phyloP scores from a whole-genome alignment of 768 basidiomycete species.

The Pleurotus ostreatus region DNA sequence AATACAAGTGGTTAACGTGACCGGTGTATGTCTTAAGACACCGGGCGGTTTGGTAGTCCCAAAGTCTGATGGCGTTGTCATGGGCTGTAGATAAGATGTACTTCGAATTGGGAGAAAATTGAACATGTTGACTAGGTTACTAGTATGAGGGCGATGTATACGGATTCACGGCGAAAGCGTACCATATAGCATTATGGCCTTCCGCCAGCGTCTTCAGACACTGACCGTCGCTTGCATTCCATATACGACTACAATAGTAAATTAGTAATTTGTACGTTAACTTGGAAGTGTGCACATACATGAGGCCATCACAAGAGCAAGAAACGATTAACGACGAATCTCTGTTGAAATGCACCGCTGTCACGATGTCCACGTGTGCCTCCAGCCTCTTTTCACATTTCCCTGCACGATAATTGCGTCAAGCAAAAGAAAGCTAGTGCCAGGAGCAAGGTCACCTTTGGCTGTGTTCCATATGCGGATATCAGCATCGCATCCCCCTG shows the following conservation, averaged over 20 bases:
- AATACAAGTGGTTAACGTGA: constrained; percentile 80
- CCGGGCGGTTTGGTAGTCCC: constrained; percentile 91
- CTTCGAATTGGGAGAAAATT: constrained; percentile 94
- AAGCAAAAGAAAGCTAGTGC: constrained; percentile 2
- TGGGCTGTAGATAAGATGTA: constrained; percentile 93
- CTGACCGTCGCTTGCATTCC: constrained; percentile 89
- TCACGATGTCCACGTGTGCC: constrained; percentile 93
- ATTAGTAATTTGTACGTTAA: constrained; percentile 6
- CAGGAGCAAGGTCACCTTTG: constrained; percentile 48
- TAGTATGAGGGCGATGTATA: not conserved
- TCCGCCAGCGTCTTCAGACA: constrained; percentile 96
- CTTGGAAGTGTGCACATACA: constrained; percentile 49
- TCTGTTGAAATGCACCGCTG: constrained; percentile 89
- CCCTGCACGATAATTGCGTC: constrained; percentile 38
- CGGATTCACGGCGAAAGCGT: not conserved
- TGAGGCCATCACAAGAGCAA: constrained; percentile 88
- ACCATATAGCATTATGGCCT: constrained; percentile 84
- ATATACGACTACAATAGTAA: constrained; percentile 69
- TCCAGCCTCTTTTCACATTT: constrained; percentile 83
- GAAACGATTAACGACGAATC: constrained; percentile 92
- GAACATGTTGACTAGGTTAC: constrained; percentile 70
- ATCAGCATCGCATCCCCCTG: constrained; percentile 90
- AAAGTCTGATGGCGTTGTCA: constrained; percentile 88
- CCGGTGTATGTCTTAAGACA: constrained; percentile 89
- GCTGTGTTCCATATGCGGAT: constrained; percentile 90